Conservation (phyloP, 2,329 filamentous ascomycete species). For the Microsporum canis region DNA sequence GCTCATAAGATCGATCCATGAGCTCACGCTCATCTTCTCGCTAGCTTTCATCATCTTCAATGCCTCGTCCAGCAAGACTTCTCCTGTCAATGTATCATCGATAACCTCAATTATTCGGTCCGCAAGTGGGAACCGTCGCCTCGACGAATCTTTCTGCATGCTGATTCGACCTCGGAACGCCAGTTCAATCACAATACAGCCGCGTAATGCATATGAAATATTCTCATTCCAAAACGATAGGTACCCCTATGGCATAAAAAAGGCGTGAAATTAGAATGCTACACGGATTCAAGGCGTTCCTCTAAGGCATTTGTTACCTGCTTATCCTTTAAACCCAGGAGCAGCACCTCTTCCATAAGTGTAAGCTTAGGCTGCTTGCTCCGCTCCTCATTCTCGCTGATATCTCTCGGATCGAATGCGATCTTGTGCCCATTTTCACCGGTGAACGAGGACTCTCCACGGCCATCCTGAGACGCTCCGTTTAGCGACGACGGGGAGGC, state of each 20-base stretch:
- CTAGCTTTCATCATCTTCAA: slow-evolving; percentile 99
- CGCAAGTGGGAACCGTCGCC: slow-evolving; percentile 82
- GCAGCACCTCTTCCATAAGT: slow-evolving; percentile 93
- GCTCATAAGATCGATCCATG: slow-evolving; percentile 98
- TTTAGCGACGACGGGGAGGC: slow-evolving; percentile 52
- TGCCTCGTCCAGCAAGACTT: slow-evolving; percentile 93
- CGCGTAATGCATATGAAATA: slow-evolving; percentile 93
- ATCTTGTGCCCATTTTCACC: slow-evolving; percentile 96
- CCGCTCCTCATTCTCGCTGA: slow-evolving; percentile 90
- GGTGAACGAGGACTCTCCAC: slow-evolving; percentile 72
- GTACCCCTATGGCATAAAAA: slow-evolving; percentile 56
- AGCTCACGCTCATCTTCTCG: slow-evolving; percentile 99
- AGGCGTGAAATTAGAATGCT: neutral
- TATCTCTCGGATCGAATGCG: slow-evolving; percentile 91
- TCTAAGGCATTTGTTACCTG: slow-evolving; percentile 51
- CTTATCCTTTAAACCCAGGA: slow-evolving; percentile 96
- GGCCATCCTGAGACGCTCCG: slow-evolving; percentile 45
- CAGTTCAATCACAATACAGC: slow-evolving; percentile 95
- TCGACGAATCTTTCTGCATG: slow-evolving; percentile 94
- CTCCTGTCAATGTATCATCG: slow-evolving; percentile 90
- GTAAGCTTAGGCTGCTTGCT: slow-evolving; percentile 98
- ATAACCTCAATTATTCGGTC: slow-evolving; percentile 94
- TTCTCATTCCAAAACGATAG: slow-evolving; percentile 99
- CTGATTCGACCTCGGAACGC: slow-evolving; percentile 91
- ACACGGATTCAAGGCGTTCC: neutral